Evolutionary conservation across 2,329 filamentous ascomycete genomes (phyloP).

Genomic region (Colletotrichum orchidophilum): DNA sequence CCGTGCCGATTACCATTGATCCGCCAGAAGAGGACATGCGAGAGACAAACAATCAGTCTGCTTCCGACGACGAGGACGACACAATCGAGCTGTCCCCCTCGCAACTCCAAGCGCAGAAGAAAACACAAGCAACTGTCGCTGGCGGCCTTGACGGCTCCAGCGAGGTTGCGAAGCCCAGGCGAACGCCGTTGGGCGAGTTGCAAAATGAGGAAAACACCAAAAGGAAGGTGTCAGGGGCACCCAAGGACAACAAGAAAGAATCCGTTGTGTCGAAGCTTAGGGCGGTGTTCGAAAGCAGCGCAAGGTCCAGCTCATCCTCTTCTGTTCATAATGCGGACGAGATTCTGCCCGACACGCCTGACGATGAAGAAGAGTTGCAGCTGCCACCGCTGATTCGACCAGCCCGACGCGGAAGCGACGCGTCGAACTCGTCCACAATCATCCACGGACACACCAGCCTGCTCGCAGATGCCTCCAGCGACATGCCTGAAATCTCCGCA

Average conservation of each 20-base stretch:
- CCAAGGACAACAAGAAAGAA: conserved; percentile 1
- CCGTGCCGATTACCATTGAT: conserved; percentile 23
- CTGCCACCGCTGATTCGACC: conserved; percentile 47
- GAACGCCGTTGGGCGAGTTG: conserved; percentile 19
- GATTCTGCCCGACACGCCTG: conserved; percentile 1
- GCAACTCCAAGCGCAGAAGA: conserved; percentile 12
- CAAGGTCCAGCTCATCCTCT: not conserved
- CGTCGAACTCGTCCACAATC: conserved; percentile 50
- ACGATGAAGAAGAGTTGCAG: conserved; percentile 41
- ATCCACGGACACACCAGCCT: conserved; percentile 49
- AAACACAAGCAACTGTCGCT: not conserved
- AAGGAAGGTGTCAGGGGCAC: not conserved
- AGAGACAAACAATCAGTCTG: not conserved
- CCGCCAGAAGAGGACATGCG: conserved; percentile 5
- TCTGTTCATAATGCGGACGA: not conserved
- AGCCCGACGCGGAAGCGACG: conserved; percentile 43
- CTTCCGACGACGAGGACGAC: not conserved
- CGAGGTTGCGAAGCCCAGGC: conserved; percentile 12
- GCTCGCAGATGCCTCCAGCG: conserved; percentile 53
- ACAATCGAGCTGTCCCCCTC: not conserved
- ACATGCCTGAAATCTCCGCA: conserved; percentile 53
- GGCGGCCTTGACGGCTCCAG: conserved; percentile 13
- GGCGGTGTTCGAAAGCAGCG: not conserved
- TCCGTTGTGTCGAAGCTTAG: conserved; percentile 1
- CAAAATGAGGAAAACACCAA: conserved; percentile 13